Evolutionary conservation across 2,329 filamentous ascomycete genomes (phyloP).

Genomic region (Colletotrichum karsti): DNA sequence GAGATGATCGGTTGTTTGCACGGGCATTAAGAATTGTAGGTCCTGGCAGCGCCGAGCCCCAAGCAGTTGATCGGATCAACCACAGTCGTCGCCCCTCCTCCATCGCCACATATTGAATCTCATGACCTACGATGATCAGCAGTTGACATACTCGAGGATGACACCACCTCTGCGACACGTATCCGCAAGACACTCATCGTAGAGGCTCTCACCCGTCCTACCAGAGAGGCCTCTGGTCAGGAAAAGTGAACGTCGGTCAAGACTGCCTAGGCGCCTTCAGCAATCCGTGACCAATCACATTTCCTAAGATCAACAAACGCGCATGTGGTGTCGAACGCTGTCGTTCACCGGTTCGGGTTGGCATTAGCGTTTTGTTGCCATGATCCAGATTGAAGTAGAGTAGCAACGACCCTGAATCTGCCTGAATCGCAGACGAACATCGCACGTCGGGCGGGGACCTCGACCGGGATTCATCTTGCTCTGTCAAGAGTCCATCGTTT

Average conservation of each 20-base stretch:
- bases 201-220: too few species aligned
- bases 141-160: too few species aligned
- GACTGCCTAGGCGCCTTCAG: neutral
- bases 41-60: neutral
- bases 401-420: neutral
- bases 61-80: neutral
- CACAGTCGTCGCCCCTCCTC: neutral
- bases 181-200: too few species aligned
- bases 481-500: neutral
- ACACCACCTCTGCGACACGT: too few species aligned
- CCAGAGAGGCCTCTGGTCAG: neutral
- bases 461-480: neutral
- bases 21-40: too few species aligned
- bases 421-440: neutral
- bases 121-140: neutral
- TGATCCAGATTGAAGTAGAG: neutral
- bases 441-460: neutral
- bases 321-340: neutral
- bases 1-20: too few species aligned
- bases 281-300: neutral
- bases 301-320: conserved; percentile 3
- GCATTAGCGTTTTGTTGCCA: neutral
- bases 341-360: neutral
- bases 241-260: neutral
- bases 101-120: neutral